Evolutionary conservation across 2,329 filamentous ascomycete genomes (phyloP).

Genomic region (Monilinia aucupariae): DNA sequence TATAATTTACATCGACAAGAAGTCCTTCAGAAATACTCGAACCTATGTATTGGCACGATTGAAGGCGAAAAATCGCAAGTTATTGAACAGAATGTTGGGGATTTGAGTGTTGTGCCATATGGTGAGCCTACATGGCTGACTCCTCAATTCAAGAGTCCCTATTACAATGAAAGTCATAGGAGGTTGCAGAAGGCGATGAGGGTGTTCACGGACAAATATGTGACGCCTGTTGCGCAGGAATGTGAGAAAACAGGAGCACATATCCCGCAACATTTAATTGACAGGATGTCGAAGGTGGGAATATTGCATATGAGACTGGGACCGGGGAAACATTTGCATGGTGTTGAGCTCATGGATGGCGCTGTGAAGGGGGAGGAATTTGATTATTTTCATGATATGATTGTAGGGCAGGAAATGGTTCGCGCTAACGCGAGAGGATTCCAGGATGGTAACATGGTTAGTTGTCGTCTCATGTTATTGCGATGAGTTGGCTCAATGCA

Average conservation of each 20-base stretch:
- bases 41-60: constrained; percentile 70
- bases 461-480: constrained; percentile 34
- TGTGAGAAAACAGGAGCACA: constrained; percentile 69
- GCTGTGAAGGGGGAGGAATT: constrained; percentile 73
- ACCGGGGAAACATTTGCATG: constrained; percentile 75
- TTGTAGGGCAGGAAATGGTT: constrained; percentile 67
- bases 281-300: constrained; percentile 69
- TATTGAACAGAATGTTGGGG: constrained; percentile 62
- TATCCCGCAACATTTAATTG: constrained; percentile 66
- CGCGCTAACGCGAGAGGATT: constrained; percentile 72
- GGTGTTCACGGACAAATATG: constrained; percentile 64
- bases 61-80: constrained; percentile 70
- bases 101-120: constrained; percentile 73
- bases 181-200: constrained; percentile 64
- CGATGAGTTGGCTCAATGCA: not conserved
- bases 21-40: constrained; percentile 73
- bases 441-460: constrained; percentile 80
- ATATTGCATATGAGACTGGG: constrained; percentile 78
- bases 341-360: constrained; percentile 61
- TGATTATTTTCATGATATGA: constrained; percentile 81
- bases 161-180: constrained; percentile 71
- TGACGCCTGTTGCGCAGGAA: constrained; percentile 68
- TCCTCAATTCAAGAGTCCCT: constrained; percentile 70
- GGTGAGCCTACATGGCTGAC: constrained; percentile 80
- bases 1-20: constrained; percentile 92